These are phyloP conservation scores for Ascodesmis nigricans DNA, from an alignment of 495 filamentous ascomycete genomes.

Conservation along the genomic window DNA sequence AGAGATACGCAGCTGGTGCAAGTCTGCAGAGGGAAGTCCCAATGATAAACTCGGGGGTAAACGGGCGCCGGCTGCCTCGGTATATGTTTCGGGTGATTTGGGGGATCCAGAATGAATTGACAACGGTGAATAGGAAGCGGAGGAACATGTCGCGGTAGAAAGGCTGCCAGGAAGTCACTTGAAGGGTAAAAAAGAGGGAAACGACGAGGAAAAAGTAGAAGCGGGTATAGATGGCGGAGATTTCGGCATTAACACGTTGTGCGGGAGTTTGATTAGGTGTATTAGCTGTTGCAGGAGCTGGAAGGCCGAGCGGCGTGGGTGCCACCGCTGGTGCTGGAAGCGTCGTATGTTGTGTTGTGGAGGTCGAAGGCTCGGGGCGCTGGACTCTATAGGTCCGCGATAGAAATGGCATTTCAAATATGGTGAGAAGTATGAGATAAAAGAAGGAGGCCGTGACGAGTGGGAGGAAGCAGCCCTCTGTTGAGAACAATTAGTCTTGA, in stretches of 20 bases:
- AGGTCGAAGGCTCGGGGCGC: constrained; percentile 45
- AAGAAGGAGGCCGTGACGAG: constrained; percentile 48
- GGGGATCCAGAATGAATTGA: constrained; percentile 76
- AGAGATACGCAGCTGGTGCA: constrained; percentile 63
- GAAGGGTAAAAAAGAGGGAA: constrained; percentile 50
- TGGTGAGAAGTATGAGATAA: constrained; percentile 47
- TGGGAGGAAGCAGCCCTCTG: constrained; percentile 43
- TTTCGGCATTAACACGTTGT: constrained; percentile 27
- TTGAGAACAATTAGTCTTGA: constrained; percentile 26
- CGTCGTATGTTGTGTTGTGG: constrained; percentile 18
- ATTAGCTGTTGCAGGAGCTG: constrained; percentile 38
- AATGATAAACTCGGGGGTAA: constrained; percentile 69
- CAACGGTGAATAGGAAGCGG: constrained; percentile 41
- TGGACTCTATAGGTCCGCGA: constrained; percentile 75
- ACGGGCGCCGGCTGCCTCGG: constrained; percentile 73
- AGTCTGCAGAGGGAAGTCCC: constrained; percentile 61
- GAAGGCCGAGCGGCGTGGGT: constrained; percentile 29
- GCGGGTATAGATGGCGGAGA: constrained; percentile 56
- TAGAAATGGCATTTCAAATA: constrained; percentile 63
- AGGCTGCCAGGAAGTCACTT: constrained; percentile 53
- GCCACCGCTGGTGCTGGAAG: constrained; percentile 18
- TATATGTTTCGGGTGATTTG: constrained; percentile 79
- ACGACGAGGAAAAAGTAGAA: constrained; percentile 52
- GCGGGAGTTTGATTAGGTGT: constrained; percentile 54
- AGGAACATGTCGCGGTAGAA: constrained; percentile 47